Base-by-base conservation (phyloP, 2,329 filamentous ascomycete genomes). In the Colletotrichum orbiculare region DNA sequence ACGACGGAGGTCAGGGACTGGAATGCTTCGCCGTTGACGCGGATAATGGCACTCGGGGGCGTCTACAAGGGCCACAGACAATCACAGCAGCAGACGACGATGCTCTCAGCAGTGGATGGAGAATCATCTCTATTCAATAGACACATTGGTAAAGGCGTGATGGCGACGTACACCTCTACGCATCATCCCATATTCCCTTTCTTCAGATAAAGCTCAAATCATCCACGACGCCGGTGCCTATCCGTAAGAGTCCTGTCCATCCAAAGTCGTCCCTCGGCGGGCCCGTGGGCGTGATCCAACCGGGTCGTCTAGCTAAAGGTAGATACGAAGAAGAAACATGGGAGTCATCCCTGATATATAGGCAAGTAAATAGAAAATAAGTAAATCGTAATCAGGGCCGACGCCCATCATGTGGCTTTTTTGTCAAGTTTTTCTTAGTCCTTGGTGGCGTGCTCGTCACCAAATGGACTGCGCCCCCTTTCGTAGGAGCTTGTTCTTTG, bases 401-500 rank as follows among this genome's bases (percentile, higher is more conserved):
- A 62, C 37, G 45, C 58, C 58, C 55, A n/a, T 64, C 61, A 13
- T 64, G 12, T 55, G 15, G 35, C 34, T 39, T 55, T 62, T 52
- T 17, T 25, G 11, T 34, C 33, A 2, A 12, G 6, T 13, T 45
- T 50, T 37, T 17, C 68, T 75, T 71, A 81, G 68, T 85, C 84
- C 69, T 80, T 82, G 37, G 86, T 83, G 55, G 85, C 86, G 69
- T 88, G 81, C 70, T 87, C 83, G 68, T 89, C 86, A 17, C 84
- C 82, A 71, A 88, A 89, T 2, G 85, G 86, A 69, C 84, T 87
- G 63, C 72, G 72, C 55, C 77, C 73, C 62, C 76, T 74, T 45
- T 71, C 70, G 48, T 71, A 68, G 17, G 73, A 71, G 43, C 69
- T 71, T 39, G 67, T 67, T 42, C 67, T 68, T 60, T 64, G 69